Evolutionary conservation across 1,284 basidiomycete genomes (phyloP).

Genomic region (Vanrija sp.): DNA sequence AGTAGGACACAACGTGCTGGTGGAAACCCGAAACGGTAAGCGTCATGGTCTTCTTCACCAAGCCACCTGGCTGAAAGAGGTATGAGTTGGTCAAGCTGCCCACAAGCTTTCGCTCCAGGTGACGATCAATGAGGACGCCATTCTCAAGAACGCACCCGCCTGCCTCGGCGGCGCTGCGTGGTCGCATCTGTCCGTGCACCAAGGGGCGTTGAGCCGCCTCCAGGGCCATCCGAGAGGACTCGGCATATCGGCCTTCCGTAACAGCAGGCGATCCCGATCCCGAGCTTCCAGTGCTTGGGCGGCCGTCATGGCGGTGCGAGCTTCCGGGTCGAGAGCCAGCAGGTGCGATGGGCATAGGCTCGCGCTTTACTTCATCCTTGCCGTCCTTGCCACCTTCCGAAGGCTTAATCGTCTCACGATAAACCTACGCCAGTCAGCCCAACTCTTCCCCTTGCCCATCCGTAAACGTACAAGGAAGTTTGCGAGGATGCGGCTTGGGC

Average conservation of each 20-base stretch:
- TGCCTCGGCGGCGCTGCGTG: slow-evolving; percentile 17
- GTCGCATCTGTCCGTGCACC: slow-evolving; percentile 19
- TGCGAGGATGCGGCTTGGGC: slow-evolving; percentile 62
- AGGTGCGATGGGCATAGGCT: not conserved
- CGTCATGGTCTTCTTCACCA: slow-evolving; percentile 98
- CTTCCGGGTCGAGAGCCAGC: slow-evolving; percentile 8
- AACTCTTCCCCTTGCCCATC: not conserved
- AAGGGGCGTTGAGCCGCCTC: slow-evolving; percentile 12
- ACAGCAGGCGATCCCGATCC: slow-evolving; percentile 8
- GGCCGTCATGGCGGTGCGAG: slow-evolving; percentile 5
- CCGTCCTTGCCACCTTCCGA: slow-evolving; percentile 14
- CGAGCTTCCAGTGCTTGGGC: slow-evolving; percentile 14
- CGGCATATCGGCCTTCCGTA: slow-evolving; percentile 6
- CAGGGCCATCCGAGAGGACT: slow-evolving; percentile 19
- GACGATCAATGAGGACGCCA: slow-evolving; percentile 18
- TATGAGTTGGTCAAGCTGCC: slow-evolving; percentile 85
- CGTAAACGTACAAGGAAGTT: slow-evolving; percentile 68
- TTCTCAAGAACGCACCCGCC: slow-evolving; percentile 20
- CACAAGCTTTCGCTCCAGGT: slow-evolving; percentile 67
- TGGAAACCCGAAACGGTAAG: slow-evolving; percentile 77
- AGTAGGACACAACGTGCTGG: slow-evolving; percentile 95
- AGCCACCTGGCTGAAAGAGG: slow-evolving; percentile 82
- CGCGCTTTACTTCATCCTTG: slow-evolving; percentile 15
- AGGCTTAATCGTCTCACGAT: slow-evolving; percentile 84
- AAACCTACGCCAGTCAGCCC: slow-evolving; percentile 54